phyloP scores from a whole-genome alignment of 768 basidiomycete species.

The Hypsizygus marmoreus region DNA sequence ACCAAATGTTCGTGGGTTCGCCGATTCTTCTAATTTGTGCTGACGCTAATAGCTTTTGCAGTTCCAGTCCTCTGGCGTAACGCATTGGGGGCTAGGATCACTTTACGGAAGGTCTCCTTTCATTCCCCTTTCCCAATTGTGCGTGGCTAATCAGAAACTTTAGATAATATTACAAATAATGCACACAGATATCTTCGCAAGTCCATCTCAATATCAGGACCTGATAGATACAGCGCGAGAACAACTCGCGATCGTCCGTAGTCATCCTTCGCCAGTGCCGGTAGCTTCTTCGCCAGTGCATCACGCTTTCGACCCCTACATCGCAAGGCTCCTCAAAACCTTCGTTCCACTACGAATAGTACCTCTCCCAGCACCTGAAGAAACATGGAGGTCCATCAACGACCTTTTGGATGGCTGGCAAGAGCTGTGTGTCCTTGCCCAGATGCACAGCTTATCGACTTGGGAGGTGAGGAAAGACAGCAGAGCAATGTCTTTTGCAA shows the following conservation, averaged over 20 bases:
- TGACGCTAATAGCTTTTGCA: constrained; percentile 21
- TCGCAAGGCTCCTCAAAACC: constrained; percentile 66
- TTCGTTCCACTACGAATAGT: constrained; percentile 70
- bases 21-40: background rate
- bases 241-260: constrained; percentile 41
- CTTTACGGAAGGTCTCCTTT: constrained; percentile 55
- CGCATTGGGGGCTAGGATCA: constrained; percentile 52
- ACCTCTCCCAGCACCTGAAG: constrained; percentile 45
- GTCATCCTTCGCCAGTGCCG: constrained; percentile 37
- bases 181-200: constrained; percentile 39
- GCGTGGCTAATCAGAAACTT: background rate
- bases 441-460: constrained; percentile 44
- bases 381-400: constrained; percentile 54
- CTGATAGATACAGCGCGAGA: constrained; percentile 43
- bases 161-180: constrained; percentile 56
- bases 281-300: constrained; percentile 46
- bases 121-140: background rate
- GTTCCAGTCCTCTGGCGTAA: constrained; percentile 51
- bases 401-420: constrained; percentile 57
- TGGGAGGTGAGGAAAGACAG: constrained; percentile 76
- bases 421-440: constrained; percentile 50
- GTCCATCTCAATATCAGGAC: constrained; percentile 35
- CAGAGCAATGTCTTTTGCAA: too few species aligned
- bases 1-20: constrained; percentile 37
- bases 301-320: constrained; percentile 64